Percentiles rank a stretch among this genome's conserved stretches.
These are phyloP conservation scores for Psilocybe cubensis DNA, from an alignment of 768 basidiomycete species.

Conservation along the genomic window DNA sequence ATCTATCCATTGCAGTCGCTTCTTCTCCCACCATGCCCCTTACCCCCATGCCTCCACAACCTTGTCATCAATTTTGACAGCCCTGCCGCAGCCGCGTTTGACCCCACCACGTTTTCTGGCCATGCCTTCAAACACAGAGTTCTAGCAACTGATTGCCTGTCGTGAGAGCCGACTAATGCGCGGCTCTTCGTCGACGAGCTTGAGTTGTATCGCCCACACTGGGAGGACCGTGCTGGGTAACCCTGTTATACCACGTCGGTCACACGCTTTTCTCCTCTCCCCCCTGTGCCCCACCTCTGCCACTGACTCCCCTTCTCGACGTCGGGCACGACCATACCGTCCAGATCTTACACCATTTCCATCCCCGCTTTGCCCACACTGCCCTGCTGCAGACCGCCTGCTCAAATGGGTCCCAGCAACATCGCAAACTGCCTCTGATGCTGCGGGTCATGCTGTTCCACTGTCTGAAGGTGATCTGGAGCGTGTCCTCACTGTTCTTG, in stretches of 20 bases:
- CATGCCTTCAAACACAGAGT: not conserved
- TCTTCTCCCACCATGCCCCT: constrained; percentile 32
- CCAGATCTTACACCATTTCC: not conserved
- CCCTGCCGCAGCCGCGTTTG: constrained; percentile 16
- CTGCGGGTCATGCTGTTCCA: not conserved
- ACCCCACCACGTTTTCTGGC: not conserved
- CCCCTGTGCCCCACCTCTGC: no score
- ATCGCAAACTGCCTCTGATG: constrained; percentile 13
- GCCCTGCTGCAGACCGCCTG: constrained; percentile 25
- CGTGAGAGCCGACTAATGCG: not conserved
- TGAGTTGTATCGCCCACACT: no score
- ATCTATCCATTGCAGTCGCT: constrained; percentile 17
- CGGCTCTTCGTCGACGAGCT: no score
- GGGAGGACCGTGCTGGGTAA: no score
- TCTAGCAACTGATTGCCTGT: not conserved
- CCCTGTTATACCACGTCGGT: no score
- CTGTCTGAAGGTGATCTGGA: not conserved
- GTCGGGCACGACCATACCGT: not conserved
- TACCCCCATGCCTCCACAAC: no score
- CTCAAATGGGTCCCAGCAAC: constrained; percentile 27
- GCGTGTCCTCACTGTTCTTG: not conserved
- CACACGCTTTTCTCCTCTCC: no score
- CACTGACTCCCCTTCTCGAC: no score
- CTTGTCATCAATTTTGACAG: constrained; percentile 26
- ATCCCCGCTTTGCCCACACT: not conserved